Conservation (phyloP, 2,329 filamentous ascomycete species). For the Botrytis medusae region DNA sequence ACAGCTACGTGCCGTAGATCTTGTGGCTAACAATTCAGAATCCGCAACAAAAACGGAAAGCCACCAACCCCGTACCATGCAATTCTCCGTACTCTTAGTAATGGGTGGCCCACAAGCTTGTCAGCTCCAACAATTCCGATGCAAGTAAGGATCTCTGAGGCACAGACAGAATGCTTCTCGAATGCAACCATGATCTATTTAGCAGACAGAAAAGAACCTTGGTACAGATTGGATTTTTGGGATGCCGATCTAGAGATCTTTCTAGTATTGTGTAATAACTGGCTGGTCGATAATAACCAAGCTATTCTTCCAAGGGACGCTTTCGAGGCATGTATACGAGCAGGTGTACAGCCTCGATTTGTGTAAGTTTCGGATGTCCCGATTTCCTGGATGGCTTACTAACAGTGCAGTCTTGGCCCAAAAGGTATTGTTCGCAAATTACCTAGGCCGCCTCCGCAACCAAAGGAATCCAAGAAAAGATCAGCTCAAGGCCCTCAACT, state of each 20-base stretch:
- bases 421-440: constrained; percentile 2
- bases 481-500: neutral
- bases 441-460: neutral
- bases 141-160: neutral
- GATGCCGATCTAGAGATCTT: constrained; percentile 10
- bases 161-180: constrained; percentile 2
- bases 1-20: too few species aligned
- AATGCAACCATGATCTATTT: neutral
- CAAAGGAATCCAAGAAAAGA: neutral
- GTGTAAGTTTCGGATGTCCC: neutral
- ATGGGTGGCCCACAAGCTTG: neutral
- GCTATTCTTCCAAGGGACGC: neutral
- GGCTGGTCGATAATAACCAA: neutral
- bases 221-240: constrained; percentile 12
- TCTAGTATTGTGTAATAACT: neutral
- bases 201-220: constrained; percentile 15
- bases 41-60: neutral
- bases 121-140: neutral
- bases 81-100: neutral
- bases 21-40: neutral
- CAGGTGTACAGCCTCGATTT: constrained; percentile 12
- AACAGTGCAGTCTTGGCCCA: constrained; percentile 1
- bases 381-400: neutral
- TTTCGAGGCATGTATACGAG: constrained; percentile 1
- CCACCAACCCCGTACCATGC: constrained; percentile 13